Base-by-base conservation (phyloP, 805 yeast genomes). In the Candida nitratophila region DNA sequence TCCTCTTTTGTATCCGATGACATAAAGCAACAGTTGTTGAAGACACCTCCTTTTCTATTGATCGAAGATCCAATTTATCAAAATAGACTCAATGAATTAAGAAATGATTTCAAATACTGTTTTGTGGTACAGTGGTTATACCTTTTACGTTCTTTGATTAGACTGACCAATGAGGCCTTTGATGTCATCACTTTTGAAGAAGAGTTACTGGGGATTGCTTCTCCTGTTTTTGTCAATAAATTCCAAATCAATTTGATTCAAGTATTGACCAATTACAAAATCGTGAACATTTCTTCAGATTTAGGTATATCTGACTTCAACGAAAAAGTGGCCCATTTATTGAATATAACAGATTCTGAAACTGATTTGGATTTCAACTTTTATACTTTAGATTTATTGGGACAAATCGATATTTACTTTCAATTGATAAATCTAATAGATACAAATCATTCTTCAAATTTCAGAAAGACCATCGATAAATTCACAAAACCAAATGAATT, bases 151-250 rank as follows among this genome's bases (percentile, higher is more conserved):
- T 79, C 77, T 21, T 67, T 69, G 40, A 57, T 80, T 31, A 75
- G 69, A 50, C 57, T 81, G 43, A 64, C 65, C 12, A 63, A 67
- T 7, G 85, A 79, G 43, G 66, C 67, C 12, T 76, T 81, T 50
- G 83, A 80, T 51, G 71, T 73, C 8, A 82, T 79, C 46, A 63
- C 73, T 17, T 71, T 81, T 47, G 88, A 81, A 53, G 79, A 79
- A 52, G 88, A 81, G 50, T 61, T 81, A 14, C 63, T 79, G 22
- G 73, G 73, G 15, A 49, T 70, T 20, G 63, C 65, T 1, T 58
- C 59, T 20, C 76, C 73, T 15, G 59, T 68, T 39, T 63, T 79
- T 42, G 53, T 70, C 14, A 66, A 68, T 44, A 71, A 65, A 46
- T 63, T 79, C 30, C 70, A 75, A 42, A 47, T 61, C 9, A 69